phyloP scores from a whole-genome alignment of 2,329 filamentous ascomycete genomes.

The Alternaria novae-zelandiae region DNA sequence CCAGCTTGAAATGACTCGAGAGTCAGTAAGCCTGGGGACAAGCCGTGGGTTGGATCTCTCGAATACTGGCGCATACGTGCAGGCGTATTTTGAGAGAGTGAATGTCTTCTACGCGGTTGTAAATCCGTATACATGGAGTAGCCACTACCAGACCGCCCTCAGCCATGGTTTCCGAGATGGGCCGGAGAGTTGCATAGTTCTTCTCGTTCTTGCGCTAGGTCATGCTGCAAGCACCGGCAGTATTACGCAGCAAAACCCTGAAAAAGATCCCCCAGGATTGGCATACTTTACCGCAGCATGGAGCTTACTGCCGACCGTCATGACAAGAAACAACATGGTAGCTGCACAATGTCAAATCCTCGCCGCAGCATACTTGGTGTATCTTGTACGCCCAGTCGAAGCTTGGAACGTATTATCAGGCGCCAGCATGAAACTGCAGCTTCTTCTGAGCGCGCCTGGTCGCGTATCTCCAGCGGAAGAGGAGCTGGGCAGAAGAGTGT shows the following conservation, averaged over 20 bases:
- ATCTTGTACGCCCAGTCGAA: slow-evolving; percentile 80
- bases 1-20: slow-evolving; percentile 79
- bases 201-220: slow-evolving; percentile 78
- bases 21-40: slow-evolving; percentile 67
- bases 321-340: slow-evolving; percentile 79
- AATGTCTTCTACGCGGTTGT: slow-evolving; percentile 88
- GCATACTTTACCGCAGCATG: slow-evolving; percentile 83
- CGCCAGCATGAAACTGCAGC: slow-evolving; percentile 80
- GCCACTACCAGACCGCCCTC: slow-evolving; percentile 75
- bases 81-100: slow-evolving; percentile 80
- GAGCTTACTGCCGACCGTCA: slow-evolving; percentile 76
- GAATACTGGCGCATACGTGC: slow-evolving; percentile 76
- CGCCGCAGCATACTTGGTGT: slow-evolving; percentile 82
- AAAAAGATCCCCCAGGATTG: slow-evolving; percentile 75
- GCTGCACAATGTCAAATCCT: slow-evolving; percentile 82
- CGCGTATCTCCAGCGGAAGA: slow-evolving; percentile 73
- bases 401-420: slow-evolving; percentile 82
- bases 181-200: slow-evolving; percentile 80
- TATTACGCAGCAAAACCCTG: slow-evolving; percentile 73
- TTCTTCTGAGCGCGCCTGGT: slow-evolving; percentile 75
- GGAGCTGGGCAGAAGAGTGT: slow-evolving; percentile 77
- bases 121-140: slow-evolving; percentile 80
- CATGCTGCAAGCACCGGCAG: slow-evolving; percentile 77
- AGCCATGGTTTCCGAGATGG: slow-evolving; percentile 79
- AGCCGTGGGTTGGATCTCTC: slow-evolving; percentile 73